Evolutionary conservation across 305 asterid genomes (phyloP).

Genomic region (Solanum hybrid): DNA sequence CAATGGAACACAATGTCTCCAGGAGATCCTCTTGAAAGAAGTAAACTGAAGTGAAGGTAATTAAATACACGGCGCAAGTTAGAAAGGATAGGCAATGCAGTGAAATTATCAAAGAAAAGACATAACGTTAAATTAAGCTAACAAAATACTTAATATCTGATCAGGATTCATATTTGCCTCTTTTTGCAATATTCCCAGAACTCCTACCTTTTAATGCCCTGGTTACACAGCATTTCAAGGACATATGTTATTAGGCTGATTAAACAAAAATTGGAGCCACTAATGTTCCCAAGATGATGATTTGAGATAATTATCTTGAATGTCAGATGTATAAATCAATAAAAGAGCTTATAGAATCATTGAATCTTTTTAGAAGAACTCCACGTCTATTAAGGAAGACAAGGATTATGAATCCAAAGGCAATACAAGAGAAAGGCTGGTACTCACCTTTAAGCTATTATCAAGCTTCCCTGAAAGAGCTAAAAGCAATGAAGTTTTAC

Average conservation of each 20-base stretch:
- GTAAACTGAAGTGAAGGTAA: background rate
- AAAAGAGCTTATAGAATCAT: background rate
- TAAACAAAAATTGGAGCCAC: background rate
- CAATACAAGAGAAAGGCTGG: background rate
- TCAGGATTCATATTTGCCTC: background rate
- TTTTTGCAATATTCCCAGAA: background rate
- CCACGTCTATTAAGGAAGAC: background rate
- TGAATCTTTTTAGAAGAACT: background rate
- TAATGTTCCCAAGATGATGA: background rate
- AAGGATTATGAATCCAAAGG: background rate
- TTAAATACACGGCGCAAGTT: background rate
- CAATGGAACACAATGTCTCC: background rate
- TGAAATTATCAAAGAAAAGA: background rate
- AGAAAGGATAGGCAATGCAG: background rate
- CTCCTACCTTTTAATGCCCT: background rate
- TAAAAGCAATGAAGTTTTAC: conserved; percentile 63
- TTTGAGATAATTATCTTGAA: background rate
- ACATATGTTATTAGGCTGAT: background rate
- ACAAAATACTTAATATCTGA: background rate
- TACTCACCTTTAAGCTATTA: conserved; percentile 47
- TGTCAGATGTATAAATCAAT: background rate
- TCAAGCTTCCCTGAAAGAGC: conserved; percentile 83
- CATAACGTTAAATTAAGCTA: background rate
- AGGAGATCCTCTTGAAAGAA: background rate
- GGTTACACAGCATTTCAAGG: background rate